phyloP scores from a whole-genome alignment of 2,329 filamentous ascomycete species.

The Seiridium unicorne region DNA sequence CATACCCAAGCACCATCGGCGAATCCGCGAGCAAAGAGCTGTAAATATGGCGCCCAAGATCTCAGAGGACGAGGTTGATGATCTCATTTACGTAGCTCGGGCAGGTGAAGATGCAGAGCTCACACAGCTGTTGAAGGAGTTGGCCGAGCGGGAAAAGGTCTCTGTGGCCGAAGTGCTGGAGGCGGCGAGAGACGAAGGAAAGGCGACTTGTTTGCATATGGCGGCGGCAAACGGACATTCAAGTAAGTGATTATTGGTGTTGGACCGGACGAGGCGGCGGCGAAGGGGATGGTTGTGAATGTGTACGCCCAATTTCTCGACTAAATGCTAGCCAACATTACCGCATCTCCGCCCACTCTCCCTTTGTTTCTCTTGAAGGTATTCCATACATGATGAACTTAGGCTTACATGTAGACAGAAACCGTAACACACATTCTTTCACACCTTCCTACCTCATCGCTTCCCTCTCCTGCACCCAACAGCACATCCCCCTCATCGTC shows the following conservation, averaged over 20 bases:
- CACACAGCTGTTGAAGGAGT: constrained; percentile 50
- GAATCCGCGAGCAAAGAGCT: not conserved
- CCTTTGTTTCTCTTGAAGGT: too few relatives aligned
- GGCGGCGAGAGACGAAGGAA: constrained; percentile 70
- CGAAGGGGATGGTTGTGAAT: too few relatives aligned
- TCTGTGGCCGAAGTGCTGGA: constrained; percentile 63
- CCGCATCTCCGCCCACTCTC: too few relatives aligned
- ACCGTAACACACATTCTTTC: constrained; percentile 46
- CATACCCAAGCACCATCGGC: not conserved
- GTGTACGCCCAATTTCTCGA: too few relatives aligned
- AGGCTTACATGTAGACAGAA: constrained; percentile 21
- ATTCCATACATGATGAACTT: not conserved
- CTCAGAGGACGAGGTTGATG: constrained; percentile 80
- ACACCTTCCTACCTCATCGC: constrained; percentile 29
- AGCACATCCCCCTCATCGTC: constrained; percentile 18
- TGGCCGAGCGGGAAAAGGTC: constrained; percentile 61
- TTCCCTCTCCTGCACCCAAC: constrained; percentile 13
- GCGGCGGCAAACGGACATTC: constrained; percentile 86
- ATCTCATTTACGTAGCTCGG: constrained; percentile 85
- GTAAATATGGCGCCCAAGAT: constrained; percentile 50
- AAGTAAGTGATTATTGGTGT: constrained; percentile 48
- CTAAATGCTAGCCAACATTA: too few relatives aligned
- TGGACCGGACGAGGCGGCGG: too few relatives aligned
- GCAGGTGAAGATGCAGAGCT: constrained; percentile 74
- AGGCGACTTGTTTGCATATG: constrained; percentile 86